Evolutionary conservation across 495 filamentous ascomycete genomes (phyloP), one percentile per base, ranked within the genome.

Genomic region (Tetracladium setigerum): DNA sequence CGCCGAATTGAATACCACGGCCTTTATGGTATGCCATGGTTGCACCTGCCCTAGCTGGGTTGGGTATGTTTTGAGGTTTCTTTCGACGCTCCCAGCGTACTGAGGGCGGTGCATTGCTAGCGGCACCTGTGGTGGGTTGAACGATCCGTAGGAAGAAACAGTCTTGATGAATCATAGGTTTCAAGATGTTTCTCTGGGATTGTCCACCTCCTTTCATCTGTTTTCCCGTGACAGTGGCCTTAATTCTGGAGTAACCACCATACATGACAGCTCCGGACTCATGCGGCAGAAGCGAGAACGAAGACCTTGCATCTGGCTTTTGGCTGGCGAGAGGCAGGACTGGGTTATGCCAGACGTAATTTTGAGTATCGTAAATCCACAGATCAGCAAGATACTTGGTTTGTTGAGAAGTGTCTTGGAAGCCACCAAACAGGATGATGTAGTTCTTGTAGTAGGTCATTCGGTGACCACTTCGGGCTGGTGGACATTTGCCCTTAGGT

Each of bases 401-500:
- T 60, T 86, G 82, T 57, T 91, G 83, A 8, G 87, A 87, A 13
- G 91, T 96, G 61, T 98, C 92, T 65, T 97, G 92, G 62, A 98
- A 98, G 9, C 92, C 88, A 53, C 84, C 86, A 50, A 84, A 84
- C 7, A 85, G 62, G 31, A 89, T 67, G 32, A 87, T 82, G 55
- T 84, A 86, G 58, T 83, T 83, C 71, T 95, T 96, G 71, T 76
- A 95, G 55, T 86, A 90, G 12, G 89, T 92, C 86, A 98, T 92
- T 50, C 92, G 78, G 66, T 98, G 92, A 2, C 92, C 92, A 58
- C 85, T 91, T 52, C 92, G 74, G 6, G 92, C 91, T 6, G 90
- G 88, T 16, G 92, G 92, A 0, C 81, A 78, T 62, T 90, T 89
- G 38, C 86, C 86, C 69, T 95, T 95, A 41, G 68, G 72, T 62